Evolutionary conservation across 305 asterid species (phyloP).

Genomic region (Rubia peregrina): DNA sequence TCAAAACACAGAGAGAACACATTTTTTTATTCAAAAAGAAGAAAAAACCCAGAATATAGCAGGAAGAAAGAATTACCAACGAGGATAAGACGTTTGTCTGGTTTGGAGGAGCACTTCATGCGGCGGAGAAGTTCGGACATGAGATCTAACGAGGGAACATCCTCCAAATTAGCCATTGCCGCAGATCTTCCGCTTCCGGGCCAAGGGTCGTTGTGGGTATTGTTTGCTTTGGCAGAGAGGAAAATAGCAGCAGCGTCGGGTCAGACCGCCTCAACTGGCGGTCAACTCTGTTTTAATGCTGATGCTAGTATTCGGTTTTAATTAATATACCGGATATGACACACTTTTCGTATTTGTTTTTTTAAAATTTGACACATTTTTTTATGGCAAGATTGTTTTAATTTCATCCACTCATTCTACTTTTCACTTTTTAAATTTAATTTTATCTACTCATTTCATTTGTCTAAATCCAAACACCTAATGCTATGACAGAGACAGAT

Average conservation of each 20-base stretch:
- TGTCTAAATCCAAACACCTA: too few relatives aligned
- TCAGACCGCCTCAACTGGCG: not conserved
- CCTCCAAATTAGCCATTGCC: conserved; percentile 29
- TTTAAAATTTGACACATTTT: too few relatives aligned
- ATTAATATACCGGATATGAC: too few relatives aligned
- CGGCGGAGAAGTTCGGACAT: conserved; percentile 75
- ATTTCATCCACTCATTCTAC: too few relatives aligned
- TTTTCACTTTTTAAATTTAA: too few relatives aligned
- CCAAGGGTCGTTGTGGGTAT: not conserved
- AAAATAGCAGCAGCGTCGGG: not conserved
- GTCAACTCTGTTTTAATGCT: not conserved
- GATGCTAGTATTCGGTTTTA: too few relatives aligned
- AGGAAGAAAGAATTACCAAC: conserved; percentile 30
- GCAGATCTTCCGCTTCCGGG: conserved; percentile 1
- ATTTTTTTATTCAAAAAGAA: not conserved
- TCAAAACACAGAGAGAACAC: not conserved
- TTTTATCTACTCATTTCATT: too few relatives aligned
- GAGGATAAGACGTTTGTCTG: conserved; percentile 67
- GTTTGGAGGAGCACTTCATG: conserved; percentile 54
- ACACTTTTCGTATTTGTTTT: too few relatives aligned
- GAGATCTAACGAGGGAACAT: conserved; percentile 54
- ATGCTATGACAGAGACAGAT: too few relatives aligned
- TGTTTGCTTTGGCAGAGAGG: not conserved
- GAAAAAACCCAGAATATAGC: not conserved
- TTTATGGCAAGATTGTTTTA: too few relatives aligned